Conservation (phyloP, 805 yeast genomes). For the Wickerhamiella spandovensis region DNA sequence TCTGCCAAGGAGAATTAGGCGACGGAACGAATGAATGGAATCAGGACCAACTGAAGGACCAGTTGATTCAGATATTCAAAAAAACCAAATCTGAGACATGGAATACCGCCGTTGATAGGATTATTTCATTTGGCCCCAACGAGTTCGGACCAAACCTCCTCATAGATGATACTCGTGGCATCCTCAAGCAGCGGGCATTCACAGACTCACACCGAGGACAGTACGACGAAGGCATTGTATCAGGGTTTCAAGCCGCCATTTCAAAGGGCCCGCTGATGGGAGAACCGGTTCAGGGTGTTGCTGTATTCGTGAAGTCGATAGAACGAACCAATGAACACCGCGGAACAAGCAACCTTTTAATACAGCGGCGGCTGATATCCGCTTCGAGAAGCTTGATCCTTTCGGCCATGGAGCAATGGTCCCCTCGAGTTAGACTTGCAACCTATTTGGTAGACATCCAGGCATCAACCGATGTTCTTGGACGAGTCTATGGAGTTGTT, state of each 20-base stretch:
- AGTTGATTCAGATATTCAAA: neutral
- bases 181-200: conserved; percentile 4
- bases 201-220: conserved; percentile 20
- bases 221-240: conserved; percentile 50
- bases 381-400: conserved; percentile 63
- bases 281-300: conserved; percentile 76
- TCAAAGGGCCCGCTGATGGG: conserved; percentile 78
- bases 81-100: neutral
- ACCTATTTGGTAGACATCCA: conserved; percentile 92
- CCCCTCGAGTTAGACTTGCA: conserved; percentile 85
- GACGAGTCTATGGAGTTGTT: conserved; percentile 89
- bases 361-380: conserved; percentile 56
- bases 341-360: conserved; percentile 7
- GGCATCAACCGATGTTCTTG: conserved; percentile 85
- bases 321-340: neutral
- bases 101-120: conserved; percentile 24
- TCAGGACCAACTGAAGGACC: conserved; percentile 8
- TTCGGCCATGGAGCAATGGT: conserved; percentile 57
- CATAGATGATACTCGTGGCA: conserved; percentile 1
- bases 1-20: conserved; percentile 32
- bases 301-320: neutral
- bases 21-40: conserved; percentile 17
- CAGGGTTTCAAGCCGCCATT: conserved; percentile 76
- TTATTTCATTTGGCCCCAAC: conserved; percentile 66
- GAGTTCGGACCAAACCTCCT: conserved; percentile 22